phyloP scores from a whole-genome alignment of 2,329 filamentous ascomycete genomes.

The Metarhizium humberi region DNA sequence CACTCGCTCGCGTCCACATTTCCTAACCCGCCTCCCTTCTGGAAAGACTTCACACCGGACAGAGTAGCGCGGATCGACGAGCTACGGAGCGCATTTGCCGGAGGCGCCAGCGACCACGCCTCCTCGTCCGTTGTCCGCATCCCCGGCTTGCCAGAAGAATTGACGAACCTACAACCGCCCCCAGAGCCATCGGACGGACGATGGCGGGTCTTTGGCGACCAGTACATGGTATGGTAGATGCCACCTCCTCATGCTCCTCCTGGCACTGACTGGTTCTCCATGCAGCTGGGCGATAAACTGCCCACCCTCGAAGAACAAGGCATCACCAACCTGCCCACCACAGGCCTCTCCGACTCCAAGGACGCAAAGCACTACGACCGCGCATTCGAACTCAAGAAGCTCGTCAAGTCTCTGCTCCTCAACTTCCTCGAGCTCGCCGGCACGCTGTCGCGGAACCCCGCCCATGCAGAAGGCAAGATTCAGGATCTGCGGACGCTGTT shows the following conservation, averaged over 20 bases:
- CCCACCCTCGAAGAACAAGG: slow-evolving; percentile 60
- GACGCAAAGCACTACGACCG: slow-evolving; percentile 51
- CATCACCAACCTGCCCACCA: slow-evolving; percentile 54
- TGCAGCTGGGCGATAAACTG: slow-evolving; percentile 50
- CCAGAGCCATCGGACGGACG: slow-evolving; percentile 59
- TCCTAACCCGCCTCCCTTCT: slow-evolving; percentile 83
- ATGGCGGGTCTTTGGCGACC: slow-evolving; percentile 66
- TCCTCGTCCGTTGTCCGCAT: slow-evolving; percentile 22
- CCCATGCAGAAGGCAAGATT: slow-evolving; percentile 59
- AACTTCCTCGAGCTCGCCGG: slow-evolving; percentile 83
- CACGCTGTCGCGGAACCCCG: slow-evolving; percentile 17
- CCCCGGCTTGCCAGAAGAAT: slow-evolving; percentile 54
- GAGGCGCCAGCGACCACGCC: slow-evolving; percentile 11
- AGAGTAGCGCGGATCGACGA: slow-evolving; percentile 52
- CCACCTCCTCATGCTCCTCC: neutral
- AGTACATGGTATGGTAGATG: slow-evolving; percentile 39
- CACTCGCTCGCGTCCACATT: slow-evolving; percentile 55
- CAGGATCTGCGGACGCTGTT: slow-evolving; percentile 72
- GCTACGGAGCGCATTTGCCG: slow-evolving; percentile 30
- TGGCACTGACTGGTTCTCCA: neutral
- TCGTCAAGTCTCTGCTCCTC: slow-evolving; percentile 76
- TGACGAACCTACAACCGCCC: slow-evolving; percentile 74
- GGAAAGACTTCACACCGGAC: slow-evolving; percentile 73
- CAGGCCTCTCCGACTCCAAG: slow-evolving; percentile 29
- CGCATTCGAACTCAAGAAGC: slow-evolving; percentile 60